These are phyloP conservation scores for Plasmopara viticola DNA, from an alignment of 352 stramenopile species.

Conservation along the genomic window DNA sequence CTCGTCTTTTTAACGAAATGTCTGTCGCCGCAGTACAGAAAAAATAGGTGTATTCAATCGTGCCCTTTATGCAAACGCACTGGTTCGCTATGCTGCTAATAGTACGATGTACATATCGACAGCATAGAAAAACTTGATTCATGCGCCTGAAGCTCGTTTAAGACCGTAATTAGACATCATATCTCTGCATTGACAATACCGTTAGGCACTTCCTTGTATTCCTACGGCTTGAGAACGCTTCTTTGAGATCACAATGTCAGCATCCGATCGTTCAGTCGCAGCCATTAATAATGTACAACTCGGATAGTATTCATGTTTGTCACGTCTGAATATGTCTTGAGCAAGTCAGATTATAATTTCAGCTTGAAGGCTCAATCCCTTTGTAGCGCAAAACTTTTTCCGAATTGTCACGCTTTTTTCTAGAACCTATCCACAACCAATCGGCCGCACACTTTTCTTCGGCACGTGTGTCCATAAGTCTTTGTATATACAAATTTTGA, in stretches of 20 bases:
- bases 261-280: background rate
- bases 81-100: background rate
- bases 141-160: background rate
- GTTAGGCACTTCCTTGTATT: conserved; percentile 1
- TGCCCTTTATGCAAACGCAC: background rate
- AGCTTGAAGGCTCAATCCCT: too few relatives aligned
- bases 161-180: background rate
- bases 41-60: background rate
- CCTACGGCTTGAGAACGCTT: background rate
- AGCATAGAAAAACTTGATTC: background rate
- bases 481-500: background rate
- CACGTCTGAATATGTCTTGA: background rate
- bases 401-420: background rate
- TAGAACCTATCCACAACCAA: background rate
- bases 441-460: background rate
- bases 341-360: background rate
- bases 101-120: background rate
- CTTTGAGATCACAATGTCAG: background rate
- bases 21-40: background rate
- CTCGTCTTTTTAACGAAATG: background rate
- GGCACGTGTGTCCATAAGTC: background rate
- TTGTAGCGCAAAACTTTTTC: background rate
- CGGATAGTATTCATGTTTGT: conserved; percentile 11
- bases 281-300: background rate
- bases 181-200: background rate